Evolutionary conservation across 345 rosid species (phyloP), one percentile per base, ranked within the genome.

Genomic region (Leavenworthia alabamica): DNA sequence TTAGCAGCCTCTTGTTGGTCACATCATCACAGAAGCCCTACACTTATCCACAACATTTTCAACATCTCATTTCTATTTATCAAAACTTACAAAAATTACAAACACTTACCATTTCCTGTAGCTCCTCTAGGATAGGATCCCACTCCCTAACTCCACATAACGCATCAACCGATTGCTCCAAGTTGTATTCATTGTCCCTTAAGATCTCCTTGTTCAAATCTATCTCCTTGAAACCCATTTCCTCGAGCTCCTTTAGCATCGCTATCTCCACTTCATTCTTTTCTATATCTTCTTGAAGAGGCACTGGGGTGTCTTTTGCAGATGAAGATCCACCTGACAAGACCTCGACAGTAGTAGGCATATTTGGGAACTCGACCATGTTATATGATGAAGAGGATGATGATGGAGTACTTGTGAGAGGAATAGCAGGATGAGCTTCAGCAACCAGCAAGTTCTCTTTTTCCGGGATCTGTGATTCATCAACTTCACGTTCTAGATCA

Each of bases 91-190:
- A 8, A 4, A 8, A 3, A 5, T 55, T 28, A 62, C 8, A 19
- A 55, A 15, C 29, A 55, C 77, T 69, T 60, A 94, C 99, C 97
- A 90, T 90, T 71, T 88, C 95, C 63, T 82, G 82, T 76, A 88
- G 75, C 79, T 89, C 99, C 65, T 77, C 92, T 1, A 90, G 83
- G 68, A 88, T 83, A 0, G 89, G 86, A 71, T 90, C 97, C 99
- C 96, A 90, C 48, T 88, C 95, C 4, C 81, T 56, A 51, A 79
- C 87, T 26, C 80, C 89, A 56, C 97, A 86, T 12, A 94, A 88
- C 16, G 78, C 89, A 55, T 88, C 93, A 58, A 90, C 77, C 4
- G 90, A 81, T 62, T 83, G 80, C 79, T 83, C 92, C 80, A 88
- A 57, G 78, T 90, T 60, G 64, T 86, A 94, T 36, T 81, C 80